phyloP scores from a whole-genome alignment of 2,329 filamentous ascomycete species.

The Nigrospora sphaerica region DNA sequence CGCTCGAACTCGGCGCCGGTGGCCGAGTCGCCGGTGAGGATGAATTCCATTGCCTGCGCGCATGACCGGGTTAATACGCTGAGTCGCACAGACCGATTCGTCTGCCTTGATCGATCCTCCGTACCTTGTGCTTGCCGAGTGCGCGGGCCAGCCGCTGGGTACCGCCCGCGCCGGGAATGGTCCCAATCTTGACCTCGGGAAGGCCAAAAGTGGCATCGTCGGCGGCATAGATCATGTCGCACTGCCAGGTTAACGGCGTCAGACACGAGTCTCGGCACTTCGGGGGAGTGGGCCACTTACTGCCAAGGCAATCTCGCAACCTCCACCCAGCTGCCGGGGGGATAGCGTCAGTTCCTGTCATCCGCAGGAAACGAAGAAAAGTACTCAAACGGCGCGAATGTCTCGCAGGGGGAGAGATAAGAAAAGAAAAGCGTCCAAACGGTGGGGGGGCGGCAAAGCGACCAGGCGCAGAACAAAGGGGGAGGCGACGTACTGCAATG shows the following conservation, averaged over 20 bases:
- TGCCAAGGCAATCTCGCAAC: slow-evolving; percentile 41
- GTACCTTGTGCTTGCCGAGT: slow-evolving; percentile 26
- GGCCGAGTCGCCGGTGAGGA: slow-evolving; percentile 32
- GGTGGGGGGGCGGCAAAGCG: neutral
- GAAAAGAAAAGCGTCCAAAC: no score
- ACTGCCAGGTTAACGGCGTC: slow-evolving; percentile 10
- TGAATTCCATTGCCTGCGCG: slow-evolving; percentile 34
- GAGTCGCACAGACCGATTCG: neutral
- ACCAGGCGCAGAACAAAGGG: neutral
- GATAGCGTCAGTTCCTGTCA: neutral
- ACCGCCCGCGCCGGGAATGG: slow-evolving; percentile 84
- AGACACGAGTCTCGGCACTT: neutral
- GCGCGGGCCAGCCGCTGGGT: slow-evolving; percentile 49
- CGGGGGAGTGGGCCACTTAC: slow-evolving; percentile 16
- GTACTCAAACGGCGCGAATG: no score
- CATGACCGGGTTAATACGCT: neutral
- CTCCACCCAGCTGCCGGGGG: slow-evolving; percentile 31
- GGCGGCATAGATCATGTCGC: slow-evolving; percentile 61
- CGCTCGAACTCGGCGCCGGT: slow-evolving; percentile 28
- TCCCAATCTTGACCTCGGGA: slow-evolving; percentile 90
- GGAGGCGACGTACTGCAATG: slow-evolving; percentile 32
- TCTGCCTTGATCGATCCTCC: neutral
- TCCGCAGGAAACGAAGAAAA: neutral
- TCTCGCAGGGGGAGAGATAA: no score
- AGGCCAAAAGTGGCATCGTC: slow-evolving; percentile 82